phyloP scores from a whole-genome alignment of 768 basidiomycete species.

The Naematelia encephala region DNA sequence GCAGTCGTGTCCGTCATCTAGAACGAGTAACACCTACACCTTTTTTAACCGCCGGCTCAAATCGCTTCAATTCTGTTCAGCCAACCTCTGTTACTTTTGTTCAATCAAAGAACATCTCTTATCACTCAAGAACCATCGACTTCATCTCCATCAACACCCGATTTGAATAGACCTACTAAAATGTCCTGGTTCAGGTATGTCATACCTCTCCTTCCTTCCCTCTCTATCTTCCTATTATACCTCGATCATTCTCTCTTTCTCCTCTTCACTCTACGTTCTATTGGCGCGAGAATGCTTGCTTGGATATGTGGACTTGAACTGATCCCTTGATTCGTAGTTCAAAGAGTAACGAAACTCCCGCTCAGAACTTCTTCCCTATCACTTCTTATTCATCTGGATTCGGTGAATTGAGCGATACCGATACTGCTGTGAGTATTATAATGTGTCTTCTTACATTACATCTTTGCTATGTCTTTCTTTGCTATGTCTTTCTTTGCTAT shows the following conservation, averaged over 20 bases:
- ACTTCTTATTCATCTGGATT: conserved; percentile 53
- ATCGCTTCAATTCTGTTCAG: too few species aligned
- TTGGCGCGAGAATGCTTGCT: neutral
- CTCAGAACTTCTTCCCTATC: conserved; percentile 72
- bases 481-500: too few species aligned
- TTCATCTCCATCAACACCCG: neutral
- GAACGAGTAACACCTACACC: too few species aligned
- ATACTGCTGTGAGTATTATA: conserved; percentile 43
- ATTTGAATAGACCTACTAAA: neutral
- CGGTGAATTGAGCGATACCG: conserved; percentile 37
- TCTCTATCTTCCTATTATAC: too few species aligned
- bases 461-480: neutral
- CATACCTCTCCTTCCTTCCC: neutral
- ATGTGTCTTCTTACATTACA: neutral
- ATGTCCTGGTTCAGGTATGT: conserved; percentile 41
- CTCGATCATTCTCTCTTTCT: too few species aligned
- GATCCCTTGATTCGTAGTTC: neutral
- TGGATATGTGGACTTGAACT: neutral
- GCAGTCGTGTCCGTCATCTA: too few species aligned
- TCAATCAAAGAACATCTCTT: neutral
- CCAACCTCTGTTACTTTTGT: too few species aligned
- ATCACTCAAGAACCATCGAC: neutral
- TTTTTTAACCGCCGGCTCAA: too few species aligned
- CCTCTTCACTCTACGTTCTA: neutral
- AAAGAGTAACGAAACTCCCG: neutral